Evolutionary conservation across 1,284 basidiomycete genomes (phyloP), one percentile per base, ranked within the genome.

Genomic region (Austroboletus niveus): DNA sequence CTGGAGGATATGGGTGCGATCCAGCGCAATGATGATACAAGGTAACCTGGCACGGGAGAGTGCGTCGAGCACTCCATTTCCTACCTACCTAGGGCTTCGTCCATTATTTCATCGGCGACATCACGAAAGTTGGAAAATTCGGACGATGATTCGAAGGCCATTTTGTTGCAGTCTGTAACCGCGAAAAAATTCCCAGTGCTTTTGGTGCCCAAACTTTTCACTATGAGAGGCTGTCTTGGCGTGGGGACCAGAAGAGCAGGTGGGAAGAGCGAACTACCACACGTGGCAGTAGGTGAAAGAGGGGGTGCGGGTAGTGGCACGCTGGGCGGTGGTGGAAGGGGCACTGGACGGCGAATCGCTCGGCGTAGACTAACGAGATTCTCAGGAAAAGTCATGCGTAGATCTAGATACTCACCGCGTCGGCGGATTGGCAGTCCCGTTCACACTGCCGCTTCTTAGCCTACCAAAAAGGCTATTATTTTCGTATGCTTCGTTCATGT

Each of bases 361-460:
- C 72, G 62, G 44, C 71, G 72, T 6, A 55, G 41, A 44, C 72
- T 74, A 38, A 32, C 11, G n/a, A 39, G 7, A 8, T 10, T 27
- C 22, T 63, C 34, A 58, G 52, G 55, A 42, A 43, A 6, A 9
- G 29, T 20, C 17, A 44, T 24, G 8, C 27, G n/a, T 11, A 11
- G 11, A 3, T n/a, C 11, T 8, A 40, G 30, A 47, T 36, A 64
- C 73, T 49, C 56, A 75, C 75, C 72, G 68, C 22, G 68, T 57
- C 5, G 62, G 58, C 4, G 61, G 35, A 42, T 54, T 57, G 8
- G 60, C 57, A 42, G 72, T 63, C 34, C 72, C 60, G 11, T 49
- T 29, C n/a, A 63, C 27, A 51, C 81, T 82, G 4, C 78, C 78
- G 52, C 78, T 80, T 42, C 80, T 68, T 61, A 80, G 61, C 44